Conservation (phyloP, 345 rosid species). For the Citropsis articulata region DNA sequence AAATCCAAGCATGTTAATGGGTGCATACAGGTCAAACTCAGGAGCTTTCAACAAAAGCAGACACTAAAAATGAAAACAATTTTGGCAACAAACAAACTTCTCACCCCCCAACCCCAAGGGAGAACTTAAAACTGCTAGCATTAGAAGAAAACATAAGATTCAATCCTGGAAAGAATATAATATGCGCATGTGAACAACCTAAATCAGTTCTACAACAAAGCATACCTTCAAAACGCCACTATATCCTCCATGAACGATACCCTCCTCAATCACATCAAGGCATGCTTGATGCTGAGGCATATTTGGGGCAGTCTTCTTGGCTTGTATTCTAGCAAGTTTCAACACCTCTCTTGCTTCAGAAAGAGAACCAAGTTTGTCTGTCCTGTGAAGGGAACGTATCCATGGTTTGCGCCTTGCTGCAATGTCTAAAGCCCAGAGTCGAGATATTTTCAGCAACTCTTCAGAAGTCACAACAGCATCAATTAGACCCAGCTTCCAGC, state of each 20-base stretch:
- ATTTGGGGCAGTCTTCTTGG: conserved; percentile 76
- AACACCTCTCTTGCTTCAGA: conserved; percentile 72
- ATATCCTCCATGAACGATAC: conserved; percentile 90
- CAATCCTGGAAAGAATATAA: background rate
- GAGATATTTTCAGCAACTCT: conserved; percentile 72
- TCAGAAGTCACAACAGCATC: conserved; percentile 71
- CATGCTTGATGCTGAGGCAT: conserved; percentile 88
- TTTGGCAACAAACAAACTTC: conserved; percentile 4
- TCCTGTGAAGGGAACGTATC: conserved; percentile 76
- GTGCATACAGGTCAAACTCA: background rate
- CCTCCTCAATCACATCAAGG: conserved; percentile 92
- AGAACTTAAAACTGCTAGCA: conserved; percentile 1
- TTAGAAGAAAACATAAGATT: conserved; percentile 2
- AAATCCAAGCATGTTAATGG: conserved; percentile 8
- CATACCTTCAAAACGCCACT: conserved; percentile 79
- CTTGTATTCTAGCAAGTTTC: conserved; percentile 57
- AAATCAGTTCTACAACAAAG: background rate
- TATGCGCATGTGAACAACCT: conserved; percentile 1
- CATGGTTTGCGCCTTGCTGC: conserved; percentile 69
- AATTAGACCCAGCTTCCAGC: conserved; percentile 75
- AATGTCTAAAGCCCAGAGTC: conserved; percentile 85
- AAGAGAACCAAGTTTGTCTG: conserved; percentile 84
- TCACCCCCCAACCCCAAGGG: background rate
- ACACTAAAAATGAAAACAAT: background rate
- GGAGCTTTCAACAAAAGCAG: background rate